Percentiles rank a stretch among this genome's conserved stretches.
phyloP scores from a whole-genome alignment of 2,329 filamentous ascomycete species.

The Pseudogymnoascus sp. region DNA sequence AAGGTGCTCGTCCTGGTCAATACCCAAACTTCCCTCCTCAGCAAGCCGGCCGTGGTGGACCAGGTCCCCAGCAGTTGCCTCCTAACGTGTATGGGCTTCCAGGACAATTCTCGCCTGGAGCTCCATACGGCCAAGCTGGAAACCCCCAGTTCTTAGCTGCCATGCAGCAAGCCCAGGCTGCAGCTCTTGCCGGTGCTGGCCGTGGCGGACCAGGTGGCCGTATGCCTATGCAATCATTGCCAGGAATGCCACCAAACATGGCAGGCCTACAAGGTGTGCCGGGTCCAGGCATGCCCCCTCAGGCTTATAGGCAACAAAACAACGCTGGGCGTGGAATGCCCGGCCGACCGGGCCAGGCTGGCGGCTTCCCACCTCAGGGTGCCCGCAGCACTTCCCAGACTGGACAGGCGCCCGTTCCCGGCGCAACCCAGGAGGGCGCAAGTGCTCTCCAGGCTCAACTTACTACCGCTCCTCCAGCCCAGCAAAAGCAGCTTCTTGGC shows the following conservation, averaged over 20 bases:
- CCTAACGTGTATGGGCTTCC: slow-evolving; percentile 80
- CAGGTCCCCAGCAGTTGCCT: slow-evolving; percentile 75
- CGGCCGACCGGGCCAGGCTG: slow-evolving; percentile 29
- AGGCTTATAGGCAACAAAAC: slow-evolving; percentile 40
- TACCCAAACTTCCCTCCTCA: slow-evolving; percentile 79
- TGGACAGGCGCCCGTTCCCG: slow-evolving; percentile 21
- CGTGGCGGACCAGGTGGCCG: slow-evolving; percentile 41
- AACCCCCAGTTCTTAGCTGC: slow-evolving; percentile 75
- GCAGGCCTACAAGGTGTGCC: slow-evolving; percentile 46
- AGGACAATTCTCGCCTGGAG: slow-evolving; percentile 70
- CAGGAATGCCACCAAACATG: slow-evolving; percentile 68
- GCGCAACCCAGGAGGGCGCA: slow-evolving; percentile 27
- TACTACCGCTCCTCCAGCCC: slow-evolving; percentile 48
- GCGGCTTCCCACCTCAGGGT: slow-evolving; percentile 31
- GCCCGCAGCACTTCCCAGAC: slow-evolving; percentile 30
- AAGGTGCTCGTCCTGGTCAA: slow-evolving; percentile 76
- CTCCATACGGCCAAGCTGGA: slow-evolving; percentile 71
- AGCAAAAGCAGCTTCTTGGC: slow-evolving; percentile 98
- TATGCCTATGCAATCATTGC: slow-evolving; percentile 57
- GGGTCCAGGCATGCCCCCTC: slow-evolving; percentile 38
- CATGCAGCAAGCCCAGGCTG: slow-evolving; percentile 70
- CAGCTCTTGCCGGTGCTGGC: slow-evolving; percentile 39
- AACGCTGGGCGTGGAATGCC: slow-evolving; percentile 31
- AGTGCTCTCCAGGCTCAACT: slow-evolving; percentile 49
- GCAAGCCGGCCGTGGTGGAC: slow-evolving; percentile 79